A percentile compares a stretch with the other conserved stretches of the same genome.
These are phyloP conservation scores for Talinum fruticosum DNA, from an alignment of 148 eudicot genomes.

Conservation along the genomic window DNA sequence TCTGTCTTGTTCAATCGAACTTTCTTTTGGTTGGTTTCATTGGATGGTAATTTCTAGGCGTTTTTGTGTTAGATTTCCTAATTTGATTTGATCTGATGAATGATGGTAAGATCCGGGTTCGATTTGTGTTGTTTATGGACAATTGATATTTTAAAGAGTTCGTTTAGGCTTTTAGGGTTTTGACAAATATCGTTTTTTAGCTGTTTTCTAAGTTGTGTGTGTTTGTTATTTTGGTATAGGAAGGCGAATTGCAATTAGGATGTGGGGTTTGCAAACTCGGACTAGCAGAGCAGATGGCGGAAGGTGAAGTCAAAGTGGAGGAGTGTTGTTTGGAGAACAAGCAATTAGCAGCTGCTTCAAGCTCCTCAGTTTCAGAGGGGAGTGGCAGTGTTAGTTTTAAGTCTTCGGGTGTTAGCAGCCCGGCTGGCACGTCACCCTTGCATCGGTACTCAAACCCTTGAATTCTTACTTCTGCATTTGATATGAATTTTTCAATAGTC, in stretches of 20 bases:
- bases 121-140: conserved; percentile 14
- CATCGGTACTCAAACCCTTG: conserved; percentile 49
- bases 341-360: conserved; percentile 68
- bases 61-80: neutral
- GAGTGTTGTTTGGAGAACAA: conserved; percentile 74
- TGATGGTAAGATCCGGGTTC: conserved; percentile 37
- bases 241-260: conserved; percentile 20
- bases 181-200: neutral
- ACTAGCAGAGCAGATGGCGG: conserved; percentile 40
- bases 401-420: conserved; percentile 69
- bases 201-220: neutral
- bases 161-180: conserved; percentile 14
- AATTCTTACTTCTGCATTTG: neutral
- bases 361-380: conserved; percentile 68
- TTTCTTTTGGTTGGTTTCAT: neutral
- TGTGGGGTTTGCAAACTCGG: conserved; percentile 22
- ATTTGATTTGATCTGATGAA: conserved; percentile 32
- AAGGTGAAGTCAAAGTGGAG: conserved; percentile 44
- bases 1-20: neutral
- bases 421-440: conserved; percentile 54
- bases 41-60: neutral
- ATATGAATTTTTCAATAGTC: neutral
- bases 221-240: neutral
- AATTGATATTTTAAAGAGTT: conserved; percentile 6
- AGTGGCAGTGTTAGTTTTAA: conserved; percentile 59